Conservation (phyloP, 2,329 filamentous ascomycete genomes). For the Fusarium liriodendri region DNA sequence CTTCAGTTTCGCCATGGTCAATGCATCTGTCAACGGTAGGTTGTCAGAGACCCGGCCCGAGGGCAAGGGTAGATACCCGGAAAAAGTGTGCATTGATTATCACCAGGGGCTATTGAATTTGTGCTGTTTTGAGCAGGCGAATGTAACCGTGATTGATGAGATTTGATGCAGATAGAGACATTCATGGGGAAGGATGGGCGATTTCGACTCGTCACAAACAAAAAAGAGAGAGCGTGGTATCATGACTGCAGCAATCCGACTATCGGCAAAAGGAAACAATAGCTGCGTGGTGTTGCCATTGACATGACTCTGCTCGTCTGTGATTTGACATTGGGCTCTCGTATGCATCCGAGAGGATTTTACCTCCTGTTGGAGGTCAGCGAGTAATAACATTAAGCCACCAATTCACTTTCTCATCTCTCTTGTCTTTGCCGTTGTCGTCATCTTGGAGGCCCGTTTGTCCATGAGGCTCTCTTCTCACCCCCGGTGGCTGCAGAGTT, state of each 20-base stretch:
- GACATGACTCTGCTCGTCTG: neutral
- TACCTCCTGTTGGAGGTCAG: neutral
- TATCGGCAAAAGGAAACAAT: neutral
- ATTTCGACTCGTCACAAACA: conserved; percentile 9
- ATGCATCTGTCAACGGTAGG: neutral
- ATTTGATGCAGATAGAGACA: conserved; percentile 3
- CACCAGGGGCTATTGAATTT: neutral
- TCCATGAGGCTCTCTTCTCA: conserved; percentile 6
- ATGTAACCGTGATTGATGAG: conserved; percentile 6
- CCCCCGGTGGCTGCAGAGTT: neutral
- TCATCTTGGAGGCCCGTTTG: neutral
- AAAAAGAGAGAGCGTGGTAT: neutral
- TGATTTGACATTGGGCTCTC: neutral
- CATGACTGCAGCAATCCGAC: conserved; percentile 2
- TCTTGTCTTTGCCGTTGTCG: neutral
- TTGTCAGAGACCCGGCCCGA: neutral
- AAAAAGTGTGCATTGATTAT: neutral
- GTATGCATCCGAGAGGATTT: neutral
- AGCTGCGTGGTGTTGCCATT: conserved; percentile 6
- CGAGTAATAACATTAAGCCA: neutral
- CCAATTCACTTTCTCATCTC: neutral
- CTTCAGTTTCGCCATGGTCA: conserved; percentile 1
- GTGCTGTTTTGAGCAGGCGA: neutral
- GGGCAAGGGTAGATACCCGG: neutral
- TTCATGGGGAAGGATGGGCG: neutral